These are phyloP conservation scores for Periconia sp. DNA, from an alignment of 2,329 filamentous ascomycete genomes.

Conservation along the genomic window DNA sequence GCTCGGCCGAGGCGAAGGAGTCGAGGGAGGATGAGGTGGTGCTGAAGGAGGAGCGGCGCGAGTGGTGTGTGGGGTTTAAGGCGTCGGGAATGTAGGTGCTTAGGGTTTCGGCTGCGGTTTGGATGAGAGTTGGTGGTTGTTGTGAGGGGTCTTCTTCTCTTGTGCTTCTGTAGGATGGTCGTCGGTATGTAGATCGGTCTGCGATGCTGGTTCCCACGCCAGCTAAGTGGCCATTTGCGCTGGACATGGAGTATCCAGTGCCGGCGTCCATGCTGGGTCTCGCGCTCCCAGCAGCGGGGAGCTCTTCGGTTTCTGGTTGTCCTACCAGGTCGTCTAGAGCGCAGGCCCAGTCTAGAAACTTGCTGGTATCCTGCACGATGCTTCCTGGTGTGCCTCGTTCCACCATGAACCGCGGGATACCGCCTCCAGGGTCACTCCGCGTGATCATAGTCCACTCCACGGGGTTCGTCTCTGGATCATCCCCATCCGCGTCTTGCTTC, in stretches of 20 bases:
- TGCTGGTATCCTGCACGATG: slow-evolving; percentile 76
- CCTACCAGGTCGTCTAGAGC: slow-evolving; percentile 48
- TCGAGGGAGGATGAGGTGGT: slow-evolving; percentile 25
- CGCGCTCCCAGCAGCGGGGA: slow-evolving; percentile 12
- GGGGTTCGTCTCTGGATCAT: slow-evolving; percentile 60
- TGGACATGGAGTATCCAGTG: slow-evolving; percentile 27
- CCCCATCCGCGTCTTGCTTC: slow-evolving; percentile 22
- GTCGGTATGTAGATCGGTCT: slow-evolving; percentile 23
- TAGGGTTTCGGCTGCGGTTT: slow-evolving; percentile 6
- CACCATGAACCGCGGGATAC: slow-evolving; percentile 87
- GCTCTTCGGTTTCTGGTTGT: slow-evolving; percentile 36
- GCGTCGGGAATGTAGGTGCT: slow-evolving; percentile 20
- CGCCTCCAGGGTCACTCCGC: slow-evolving; percentile 83
- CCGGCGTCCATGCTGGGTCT: slow-evolving; percentile 18
- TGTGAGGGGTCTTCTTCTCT: slow-evolving; percentile 7
- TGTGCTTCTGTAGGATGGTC: slow-evolving; percentile 19
- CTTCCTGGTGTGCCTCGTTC: slow-evolving; percentile 82
- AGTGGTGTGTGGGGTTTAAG: slow-evolving; percentile 28
- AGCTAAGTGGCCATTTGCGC: slow-evolving; percentile 39
- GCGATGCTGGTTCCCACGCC: slow-evolving; percentile 42
- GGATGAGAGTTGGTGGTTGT: slow-evolving; percentile 10
- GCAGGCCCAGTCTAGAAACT: slow-evolving; percentile 79
- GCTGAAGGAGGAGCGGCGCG: slow-evolving; percentile 27
- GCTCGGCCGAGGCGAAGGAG: slow-evolving; percentile 48
- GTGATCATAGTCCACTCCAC: slow-evolving; percentile 95